A percentile compares a stretch with the other conserved stretches of the same genome.
These are phyloP conservation scores for Anisogramma anomala DNA, from an alignment of 2,329 filamentous ascomycete genomes.

Conservation along the genomic window DNA sequence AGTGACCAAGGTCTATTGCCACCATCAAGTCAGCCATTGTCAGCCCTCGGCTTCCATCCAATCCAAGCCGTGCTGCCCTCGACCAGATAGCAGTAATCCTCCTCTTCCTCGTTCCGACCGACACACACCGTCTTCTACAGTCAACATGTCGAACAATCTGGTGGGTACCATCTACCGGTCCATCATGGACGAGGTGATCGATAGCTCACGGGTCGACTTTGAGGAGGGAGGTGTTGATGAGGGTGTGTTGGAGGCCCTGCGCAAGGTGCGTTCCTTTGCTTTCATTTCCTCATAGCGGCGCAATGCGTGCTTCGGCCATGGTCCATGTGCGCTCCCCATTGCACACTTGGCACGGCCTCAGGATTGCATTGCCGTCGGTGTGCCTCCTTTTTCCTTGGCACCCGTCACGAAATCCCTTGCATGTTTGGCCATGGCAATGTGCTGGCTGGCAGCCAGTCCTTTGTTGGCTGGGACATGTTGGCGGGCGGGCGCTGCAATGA, in stretches of 20 bases:
- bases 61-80: background rate
- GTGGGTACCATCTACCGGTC: constrained; percentile 70
- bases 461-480: constrained; percentile 16
- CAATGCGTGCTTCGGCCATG: too few relatives aligned
- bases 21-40: too few relatives aligned
- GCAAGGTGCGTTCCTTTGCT: constrained; percentile 53
- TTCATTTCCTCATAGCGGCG: background rate
- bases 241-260: constrained; percentile 73
- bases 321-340: too few relatives aligned
- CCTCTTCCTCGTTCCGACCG: background rate
- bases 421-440: constrained; percentile 3
- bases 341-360: too few relatives aligned
- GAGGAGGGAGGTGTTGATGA: constrained; percentile 92
- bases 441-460: constrained; percentile 1
- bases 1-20: too few relatives aligned
- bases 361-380: background rate
- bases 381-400: background rate
- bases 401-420: background rate
- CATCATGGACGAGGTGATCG: constrained; percentile 77
- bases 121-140: background rate
- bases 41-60: too few relatives aligned
- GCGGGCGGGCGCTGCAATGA: background rate
- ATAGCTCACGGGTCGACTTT: constrained; percentile 86
- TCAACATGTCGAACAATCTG: constrained; percentile 45
- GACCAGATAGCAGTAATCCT: too few relatives aligned